Base-by-base conservation (phyloP, 108 stramenopile species). In the Stephanodiscus minutulus region DNA sequence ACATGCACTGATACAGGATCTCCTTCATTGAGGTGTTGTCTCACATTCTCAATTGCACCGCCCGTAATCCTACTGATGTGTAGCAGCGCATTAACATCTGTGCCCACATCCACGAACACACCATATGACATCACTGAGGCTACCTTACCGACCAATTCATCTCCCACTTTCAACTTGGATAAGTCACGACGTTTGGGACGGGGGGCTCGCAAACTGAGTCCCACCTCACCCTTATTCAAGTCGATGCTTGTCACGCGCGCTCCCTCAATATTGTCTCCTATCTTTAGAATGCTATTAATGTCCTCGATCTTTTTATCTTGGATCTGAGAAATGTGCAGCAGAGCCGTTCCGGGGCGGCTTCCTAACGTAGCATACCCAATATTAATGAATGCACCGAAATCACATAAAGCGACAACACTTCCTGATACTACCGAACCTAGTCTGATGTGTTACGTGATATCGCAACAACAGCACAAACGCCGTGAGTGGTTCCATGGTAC, bases 301-400 rank as follows among this genome's bases (percentile, higher is more conserved):
- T 82, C 64, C 5, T 44, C 59, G 20, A 82, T 56, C 27, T 52
- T 71, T 11, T 49, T 49, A 41, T 73, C 72, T 39, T 50, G 21
- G 39, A 82, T 82, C 58, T 82, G 81, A 60, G 81, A 82, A 24
- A 72, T 77, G 56, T 82, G 81, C 13, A 82, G 72, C 13, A 82
- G 60, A 7, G 81, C 81, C 27, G 73, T 70, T 61, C 78, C 78
- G 2, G 72, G 35, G 35, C 67, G 60, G 18, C 72, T 59, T 52
- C 72, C 66, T 36, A 68, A 62, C 27, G 73, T 70, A n/a, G 68
- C 79, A 25, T 81, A 76, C 10, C 73, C 74, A 8, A 75, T 82
- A 17, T 73, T 76, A 31, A 82, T 64, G 52, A 77, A 82, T 15
- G 64, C 81, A 22, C 81, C 81, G 35, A 77, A 82, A 31, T 72